Evolutionary conservation across 768 basidiomycete species (phyloP).

Genomic region (Gloeostereum incarnatum): DNA sequence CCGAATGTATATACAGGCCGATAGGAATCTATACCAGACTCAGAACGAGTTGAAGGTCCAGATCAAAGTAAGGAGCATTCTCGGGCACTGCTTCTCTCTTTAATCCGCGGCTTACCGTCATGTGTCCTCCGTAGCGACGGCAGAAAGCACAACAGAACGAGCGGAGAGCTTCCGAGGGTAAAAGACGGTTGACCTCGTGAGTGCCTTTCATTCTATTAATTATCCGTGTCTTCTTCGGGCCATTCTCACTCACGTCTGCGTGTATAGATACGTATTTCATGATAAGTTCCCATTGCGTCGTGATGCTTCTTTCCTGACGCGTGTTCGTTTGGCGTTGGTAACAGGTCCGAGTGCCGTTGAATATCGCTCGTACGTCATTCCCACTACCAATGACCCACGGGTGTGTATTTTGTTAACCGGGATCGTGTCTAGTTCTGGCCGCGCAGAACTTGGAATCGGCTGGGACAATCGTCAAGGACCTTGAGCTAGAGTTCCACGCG

Average conservation of each 20-base stretch:
- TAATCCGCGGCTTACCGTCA: conserved; percentile 24
- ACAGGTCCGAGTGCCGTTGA: conserved; percentile 68
- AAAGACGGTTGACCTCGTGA: conserved; percentile 72
- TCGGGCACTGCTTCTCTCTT: background rate
- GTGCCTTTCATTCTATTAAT: conserved; percentile 16
- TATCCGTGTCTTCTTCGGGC: conserved; percentile 40
- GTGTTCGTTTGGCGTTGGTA: too few relatives aligned
- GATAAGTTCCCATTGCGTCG: conserved; percentile 36
- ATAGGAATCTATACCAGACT: conserved; percentile 58
- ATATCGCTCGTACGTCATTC: too few relatives aligned
- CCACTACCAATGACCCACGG: too few relatives aligned
- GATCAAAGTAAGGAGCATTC: conserved; percentile 38
- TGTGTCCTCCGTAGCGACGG: too few relatives aligned
- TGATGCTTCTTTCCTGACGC: conserved; percentile 7
- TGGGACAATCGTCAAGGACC: conserved; percentile 59
- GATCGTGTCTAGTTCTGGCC: conserved; percentile 69
- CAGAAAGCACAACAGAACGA: conserved; percentile 75
- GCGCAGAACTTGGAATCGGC: conserved; percentile 90
- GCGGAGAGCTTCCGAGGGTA: conserved; percentile 69
- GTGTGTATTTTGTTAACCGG: conserved; percentile 30
- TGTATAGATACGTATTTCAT: conserved; percentile 77
- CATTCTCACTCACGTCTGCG: too few relatives aligned
- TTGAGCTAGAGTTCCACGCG: conserved; percentile 84
- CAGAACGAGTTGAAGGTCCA: conserved; percentile 72
- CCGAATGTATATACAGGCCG: conserved; percentile 38